A percentile compares a stretch with the other conserved stretches of the same genome.
Evolutionary conservation across 257 asterid species (phyloP).

Genomic region (Eustoma russellianum): DNA sequence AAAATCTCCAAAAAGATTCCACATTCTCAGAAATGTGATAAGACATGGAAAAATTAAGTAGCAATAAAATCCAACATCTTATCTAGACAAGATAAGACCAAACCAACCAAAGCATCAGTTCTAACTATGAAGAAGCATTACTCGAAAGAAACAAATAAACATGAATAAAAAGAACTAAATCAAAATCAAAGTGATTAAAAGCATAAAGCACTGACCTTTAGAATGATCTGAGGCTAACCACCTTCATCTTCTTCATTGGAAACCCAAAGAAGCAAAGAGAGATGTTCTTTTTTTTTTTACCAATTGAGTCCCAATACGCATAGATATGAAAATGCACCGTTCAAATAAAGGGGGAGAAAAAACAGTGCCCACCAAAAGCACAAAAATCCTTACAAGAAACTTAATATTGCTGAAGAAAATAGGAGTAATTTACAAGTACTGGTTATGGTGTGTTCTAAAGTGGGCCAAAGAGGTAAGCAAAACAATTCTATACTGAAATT

Average conservation of each 20-base stretch:
- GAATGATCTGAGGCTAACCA: constrained; percentile 43
- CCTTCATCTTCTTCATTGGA: constrained; percentile 56
- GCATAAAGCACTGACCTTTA: constrained; percentile 33
- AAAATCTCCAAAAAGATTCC: constrained; percentile 4
- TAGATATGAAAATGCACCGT: constrained; percentile 49
- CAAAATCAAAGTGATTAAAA: constrained; percentile 2
- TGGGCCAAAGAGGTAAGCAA: constrained; percentile 47
- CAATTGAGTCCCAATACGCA: constrained; percentile 42
- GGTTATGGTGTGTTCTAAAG: constrained; percentile 27
- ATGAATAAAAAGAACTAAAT: constrained; percentile 4
- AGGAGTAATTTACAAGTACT: constrained; percentile 36
- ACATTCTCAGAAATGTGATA: neutral
- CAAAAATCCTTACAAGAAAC: constrained; percentile 23
- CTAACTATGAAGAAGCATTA: neutral
- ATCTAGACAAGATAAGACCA: constrained; percentile 1
- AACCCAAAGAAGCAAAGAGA: constrained; percentile 39
- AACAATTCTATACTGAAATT: constrained; percentile 18
- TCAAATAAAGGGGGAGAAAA: constrained; percentile 18
- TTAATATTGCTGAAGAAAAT: constrained; percentile 19
- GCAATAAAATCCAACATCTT: constrained; percentile 1
- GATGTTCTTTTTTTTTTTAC: constrained; percentile 23
- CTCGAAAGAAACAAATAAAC: constrained; percentile 12
- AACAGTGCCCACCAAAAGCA: constrained; percentile 19
- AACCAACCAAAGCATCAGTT: constrained; percentile 16
- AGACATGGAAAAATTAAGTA: neutral